Evolutionary conservation across 2,329 filamentous ascomycete genomes (phyloP).

Genomic region (Acephala macrosclerotiorum): DNA sequence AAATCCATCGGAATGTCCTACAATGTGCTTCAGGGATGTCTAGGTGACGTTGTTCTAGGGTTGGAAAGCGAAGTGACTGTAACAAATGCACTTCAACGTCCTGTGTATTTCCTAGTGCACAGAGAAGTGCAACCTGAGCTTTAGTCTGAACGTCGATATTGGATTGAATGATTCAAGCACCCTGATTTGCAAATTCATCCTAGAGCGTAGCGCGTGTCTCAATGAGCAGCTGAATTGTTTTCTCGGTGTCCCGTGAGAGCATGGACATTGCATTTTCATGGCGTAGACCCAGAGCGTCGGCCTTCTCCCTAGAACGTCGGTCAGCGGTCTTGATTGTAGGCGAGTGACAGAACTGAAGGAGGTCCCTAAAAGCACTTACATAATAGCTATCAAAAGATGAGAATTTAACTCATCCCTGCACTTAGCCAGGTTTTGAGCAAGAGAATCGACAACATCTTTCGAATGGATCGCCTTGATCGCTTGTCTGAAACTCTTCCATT

Average conservation of each 20-base stretch:
- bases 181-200: neutral
- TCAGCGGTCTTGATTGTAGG: too few relatives aligned
- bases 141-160: neutral
- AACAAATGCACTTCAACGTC: neutral
- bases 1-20: conserved; percentile 28
- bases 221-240: neutral
- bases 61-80: conserved; percentile 5
- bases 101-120: neutral
- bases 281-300: neutral
- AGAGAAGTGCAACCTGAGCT: neutral
- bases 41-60: conserved; percentile 13
- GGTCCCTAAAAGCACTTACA: too few relatives aligned
- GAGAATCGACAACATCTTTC: conserved; percentile 24
- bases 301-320: neutral
- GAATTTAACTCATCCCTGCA: conserved; percentile 16
- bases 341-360: too few relatives aligned
- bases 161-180: neutral
- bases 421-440: conserved; percentile 16
- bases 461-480: conserved; percentile 31
- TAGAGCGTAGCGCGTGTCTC: neutral
- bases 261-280: neutral
- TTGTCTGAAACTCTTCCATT: conserved; percentile 34
- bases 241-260: neutral
- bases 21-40: conserved; percentile 14
- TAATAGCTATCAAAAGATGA: conserved; percentile 12